phyloP scores from a whole-genome alignment of 768 basidiomycete species.

The Auriculariales sp. region DNA sequence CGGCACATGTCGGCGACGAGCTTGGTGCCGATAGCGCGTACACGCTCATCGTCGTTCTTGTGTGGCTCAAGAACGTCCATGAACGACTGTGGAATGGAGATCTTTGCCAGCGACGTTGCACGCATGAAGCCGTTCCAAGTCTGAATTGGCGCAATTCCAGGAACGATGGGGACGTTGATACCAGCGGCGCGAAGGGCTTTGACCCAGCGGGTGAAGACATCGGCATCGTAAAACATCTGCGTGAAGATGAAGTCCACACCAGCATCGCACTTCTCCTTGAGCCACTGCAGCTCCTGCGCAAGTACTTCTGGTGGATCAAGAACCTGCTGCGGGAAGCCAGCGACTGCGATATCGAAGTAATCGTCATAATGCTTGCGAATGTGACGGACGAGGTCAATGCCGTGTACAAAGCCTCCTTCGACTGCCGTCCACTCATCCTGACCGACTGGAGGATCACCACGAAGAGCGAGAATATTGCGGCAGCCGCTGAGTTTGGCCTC shows the following conservation, averaged over 20 bases:
- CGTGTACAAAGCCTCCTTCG: conserved; percentile 80
- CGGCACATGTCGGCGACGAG: conserved; percentile 91
- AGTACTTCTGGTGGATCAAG: conserved; percentile 58
- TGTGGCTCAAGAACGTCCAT: conserved; percentile 69
- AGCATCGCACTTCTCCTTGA: conserved; percentile 85
- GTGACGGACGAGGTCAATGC: conserved; percentile 82
- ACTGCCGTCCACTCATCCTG: conserved; percentile 87
- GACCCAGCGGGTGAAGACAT: conserved; percentile 87
- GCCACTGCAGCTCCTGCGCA: conserved; percentile 62
- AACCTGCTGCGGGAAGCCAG: conserved; percentile 83
- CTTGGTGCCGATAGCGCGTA: conserved; percentile 83
- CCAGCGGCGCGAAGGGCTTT: conserved; percentile 68
- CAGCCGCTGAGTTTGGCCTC: conserved; percentile 84
- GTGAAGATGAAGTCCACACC: conserved; percentile 93
- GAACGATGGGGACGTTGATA: conserved; percentile 80
- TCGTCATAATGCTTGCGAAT: conserved; percentile 73
- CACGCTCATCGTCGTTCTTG: conserved; percentile 87
- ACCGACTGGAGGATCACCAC: conserved; percentile 84
- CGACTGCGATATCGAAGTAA: conserved; percentile 90
- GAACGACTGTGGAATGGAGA: conserved; percentile 59
- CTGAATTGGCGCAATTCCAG: conserved; percentile 90
- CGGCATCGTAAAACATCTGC: conserved; percentile 94
- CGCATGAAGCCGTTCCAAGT: conserved; percentile 91
- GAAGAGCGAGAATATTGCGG: conserved; percentile 82
- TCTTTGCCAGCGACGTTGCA: conserved; percentile 67